Conservation (phyloP, 2,329 filamentous ascomycete species). For the Cytospora paraplurivora region DNA sequence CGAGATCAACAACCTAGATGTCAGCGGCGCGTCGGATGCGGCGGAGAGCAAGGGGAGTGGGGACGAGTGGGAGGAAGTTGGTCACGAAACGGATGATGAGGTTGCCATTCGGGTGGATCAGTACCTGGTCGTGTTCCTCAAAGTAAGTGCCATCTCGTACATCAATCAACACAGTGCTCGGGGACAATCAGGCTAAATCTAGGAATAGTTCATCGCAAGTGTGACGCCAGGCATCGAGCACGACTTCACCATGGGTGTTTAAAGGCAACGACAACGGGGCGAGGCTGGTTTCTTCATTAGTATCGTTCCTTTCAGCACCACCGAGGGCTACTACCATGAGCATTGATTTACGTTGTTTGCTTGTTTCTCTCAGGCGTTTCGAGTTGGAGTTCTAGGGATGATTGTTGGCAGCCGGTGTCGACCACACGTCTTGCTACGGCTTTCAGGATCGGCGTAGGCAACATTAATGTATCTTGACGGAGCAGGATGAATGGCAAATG, state of each 20-base stretch:
- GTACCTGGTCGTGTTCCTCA: conserved; percentile 84
- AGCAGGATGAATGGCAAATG: conserved; percentile 5
- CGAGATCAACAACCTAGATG: conserved; percentile 69
- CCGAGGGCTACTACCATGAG: not conserved
- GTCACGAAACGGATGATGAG: conserved; percentile 68
- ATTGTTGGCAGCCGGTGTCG: not conserved
- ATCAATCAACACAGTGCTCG: not conserved
- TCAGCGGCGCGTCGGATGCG: conserved; percentile 51
- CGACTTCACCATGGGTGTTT: conserved; percentile 96
- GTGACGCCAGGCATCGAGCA: conserved; percentile 97
- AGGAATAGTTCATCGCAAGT: conserved; percentile 69
- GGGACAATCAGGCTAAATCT: conserved; percentile 32
- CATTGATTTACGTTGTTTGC: not conserved
- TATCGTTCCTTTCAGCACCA: not conserved
- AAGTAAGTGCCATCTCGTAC: conserved; percentile 55
- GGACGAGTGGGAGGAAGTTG: conserved; percentile 68
- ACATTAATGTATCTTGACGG: conserved; percentile 2
- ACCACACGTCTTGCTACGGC: not conserved
- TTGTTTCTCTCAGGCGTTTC: conserved; percentile 6
- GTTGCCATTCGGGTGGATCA: conserved; percentile 86
- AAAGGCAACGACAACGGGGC: not conserved
- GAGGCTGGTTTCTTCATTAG: too few relatives aligned
- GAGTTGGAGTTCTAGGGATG: not conserved
- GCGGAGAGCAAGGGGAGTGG: conserved; percentile 52
- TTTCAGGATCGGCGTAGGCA: conserved; percentile 13